Evolutionary conservation across 2,329 filamentous ascomycete species (phyloP), one percentile per base, ranked within the genome.

Genomic region (Dichotomopilus funicola): DNA sequence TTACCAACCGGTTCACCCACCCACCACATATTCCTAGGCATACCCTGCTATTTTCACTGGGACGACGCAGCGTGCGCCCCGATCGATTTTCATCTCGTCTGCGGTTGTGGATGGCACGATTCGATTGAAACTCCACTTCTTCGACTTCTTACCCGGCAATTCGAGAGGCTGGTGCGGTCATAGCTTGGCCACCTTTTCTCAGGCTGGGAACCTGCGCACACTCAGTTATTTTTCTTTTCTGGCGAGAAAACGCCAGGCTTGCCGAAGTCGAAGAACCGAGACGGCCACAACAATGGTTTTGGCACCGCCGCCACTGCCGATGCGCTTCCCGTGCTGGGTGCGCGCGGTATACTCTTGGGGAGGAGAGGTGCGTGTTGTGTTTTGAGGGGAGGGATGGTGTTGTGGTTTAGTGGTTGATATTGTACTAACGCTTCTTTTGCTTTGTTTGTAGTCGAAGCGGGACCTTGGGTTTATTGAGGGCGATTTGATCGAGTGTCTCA

Each of bases 401-500:
- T 38, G 31, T 38, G 40, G 11, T 35, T 48, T 12, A n/a, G 5
- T 53, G 2, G 44, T 49, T 35, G 13, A 8, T 42, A 12, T 53
- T 69, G 64, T 59, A 56, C 58, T 34, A 34, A 5, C 31, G 3
- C 8, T 34, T 12, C n/a, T 27, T 5, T 13, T 59, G 19, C 19
- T 38, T 8, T 12, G 12, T 38, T 38, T 38, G 10, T 57, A 87
- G 85, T 92, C 88, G 31, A 95, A 95, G 76, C 85, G 88, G 70
- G 94, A 99, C 69, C 80, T 99, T 56, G 94, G 94, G 12, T 99
- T 99, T 72, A 88, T 99, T 64, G 94, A 99, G 72, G 94, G 94
- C 61, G 94, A 99, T 72, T 74, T 99, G 63, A 99, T 99, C 70
- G 94, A 99, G 81, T 96, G 92, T 68, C 79, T 99, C 52, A 99